Evolutionary conservation across 2,329 filamentous ascomycete species (phyloP), one percentile per base, ranked within the genome.

Genomic region (Aspergillus pseudoglaucus): DNA sequence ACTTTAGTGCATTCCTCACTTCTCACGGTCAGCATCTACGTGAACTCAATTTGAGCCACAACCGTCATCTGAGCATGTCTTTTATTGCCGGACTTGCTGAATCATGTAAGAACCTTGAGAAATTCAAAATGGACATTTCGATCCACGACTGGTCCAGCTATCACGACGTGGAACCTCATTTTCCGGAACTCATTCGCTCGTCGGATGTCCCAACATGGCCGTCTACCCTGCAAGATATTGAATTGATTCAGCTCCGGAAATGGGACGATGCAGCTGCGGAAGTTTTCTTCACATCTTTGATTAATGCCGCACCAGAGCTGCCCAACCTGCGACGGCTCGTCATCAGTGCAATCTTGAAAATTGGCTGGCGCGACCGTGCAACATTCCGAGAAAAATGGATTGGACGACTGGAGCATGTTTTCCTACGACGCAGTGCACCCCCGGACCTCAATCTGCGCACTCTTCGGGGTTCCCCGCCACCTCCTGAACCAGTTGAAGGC

Each of bases 361-460:
- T 86, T 22, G 75, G 76, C 9, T 95, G 90, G 88, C 84, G 89
- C 52, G 82, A 89, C 61, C 82, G 91, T 38, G 87, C 87, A 15
- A 78, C 78, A n/a, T 84, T 96, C 59, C 81, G 90, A 35, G 82
- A 85, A 55, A 80, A 81, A 54, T 95, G 90, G 88, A 83, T 83
- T 44, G 75, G 79, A n/a, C 83, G 77, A 53, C 72, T 96, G 45
- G 78, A 82, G 47, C 75, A 73, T 10, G 63, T 68, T 1, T 76
- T 75, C 45, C 56, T 73, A 14, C 60, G 71, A 32, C 59, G 51
- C n/a, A 61, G 60, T 30, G 12, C 47, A 8, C 59, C 62, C 3
- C 68, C 68, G 9, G 51, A 67, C 35, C 60, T 65, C 1, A 56
- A 52, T 22, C 48, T 58, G n/a, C 56, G 54, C 17, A 62, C 59